These are phyloP conservation scores for Daldinia sp. DNA, from an alignment of 2,329 filamentous ascomycete species.

Conservation along the genomic window DNA sequence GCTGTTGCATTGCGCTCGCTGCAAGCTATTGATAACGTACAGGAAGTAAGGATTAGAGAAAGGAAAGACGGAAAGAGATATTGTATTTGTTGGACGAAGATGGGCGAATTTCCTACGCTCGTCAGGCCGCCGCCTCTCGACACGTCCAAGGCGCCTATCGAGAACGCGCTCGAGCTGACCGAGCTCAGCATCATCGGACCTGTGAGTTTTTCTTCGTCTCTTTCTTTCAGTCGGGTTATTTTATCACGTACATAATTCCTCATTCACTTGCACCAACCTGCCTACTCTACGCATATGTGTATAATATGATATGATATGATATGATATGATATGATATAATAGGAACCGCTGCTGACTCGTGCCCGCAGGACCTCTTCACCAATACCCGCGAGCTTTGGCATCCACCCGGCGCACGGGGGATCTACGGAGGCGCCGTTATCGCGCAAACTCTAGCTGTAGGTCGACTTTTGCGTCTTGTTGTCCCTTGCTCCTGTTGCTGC, in stretches of 20 bases:
- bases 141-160: conserved; percentile 78
- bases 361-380: conserved; percentile 82
- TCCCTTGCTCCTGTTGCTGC: not conserved
- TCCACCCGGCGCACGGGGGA: conserved; percentile 87
- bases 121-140: conserved; percentile 79
- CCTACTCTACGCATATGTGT: no score
- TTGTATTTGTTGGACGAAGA: conserved; percentile 26
- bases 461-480: conserved; percentile 2
- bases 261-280: not conserved
- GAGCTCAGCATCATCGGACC: conserved; percentile 79
- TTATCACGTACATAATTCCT: not conserved
- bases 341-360: conserved; percentile 15
- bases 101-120: conserved; percentile 61
- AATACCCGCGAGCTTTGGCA: conserved; percentile 94
- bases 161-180: conserved; percentile 88
- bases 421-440: conserved; percentile 93
- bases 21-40: not conserved
- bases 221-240: not conserved
- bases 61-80: not conserved
- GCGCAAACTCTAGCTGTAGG: conserved; percentile 67
- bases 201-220: conserved; percentile 56
- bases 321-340: not conserved
- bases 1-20: not conserved
- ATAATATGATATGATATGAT: no score
- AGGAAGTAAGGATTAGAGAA: not conserved